Evolutionary conservation across 2,329 filamentous ascomycete genomes (phyloP).

Genomic region (Chrysoporthe puriensis): DNA sequence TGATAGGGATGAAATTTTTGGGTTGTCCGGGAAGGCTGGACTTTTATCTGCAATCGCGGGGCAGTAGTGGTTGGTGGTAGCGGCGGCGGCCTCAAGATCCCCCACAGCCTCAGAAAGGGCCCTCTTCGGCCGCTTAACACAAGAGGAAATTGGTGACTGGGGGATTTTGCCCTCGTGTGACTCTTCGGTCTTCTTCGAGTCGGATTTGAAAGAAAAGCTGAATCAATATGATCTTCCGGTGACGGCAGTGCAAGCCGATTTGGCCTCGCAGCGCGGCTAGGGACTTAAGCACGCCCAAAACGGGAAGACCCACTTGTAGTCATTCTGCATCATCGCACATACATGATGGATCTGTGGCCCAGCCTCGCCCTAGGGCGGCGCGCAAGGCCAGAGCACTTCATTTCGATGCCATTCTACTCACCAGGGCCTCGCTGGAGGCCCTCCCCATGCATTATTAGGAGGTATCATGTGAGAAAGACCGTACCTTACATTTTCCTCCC

Average conservation of each 20-base stretch:
- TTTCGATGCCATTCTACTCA: slow-evolving; percentile 15
- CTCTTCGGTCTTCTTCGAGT: background rate
- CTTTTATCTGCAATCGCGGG: slow-evolving; percentile 29
- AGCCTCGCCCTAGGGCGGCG: background rate
- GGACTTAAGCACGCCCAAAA: slow-evolving; percentile 14
- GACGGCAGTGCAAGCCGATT: slow-evolving; percentile 14
- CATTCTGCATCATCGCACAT: slow-evolving; percentile 27
- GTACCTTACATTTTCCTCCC: slow-evolving; percentile 22
- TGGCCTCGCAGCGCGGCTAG: slow-evolving; percentile 4
- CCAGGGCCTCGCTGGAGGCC: background rate
- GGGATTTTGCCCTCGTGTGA: background rate
- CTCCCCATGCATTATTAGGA: background rate
- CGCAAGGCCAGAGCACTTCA: slow-evolving; percentile 3
- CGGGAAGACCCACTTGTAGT: slow-evolving; percentile 28
- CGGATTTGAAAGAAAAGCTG: background rate
- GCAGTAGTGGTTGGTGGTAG: slow-evolving; percentile 13
- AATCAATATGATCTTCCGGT: slow-evolving; percentile 21
- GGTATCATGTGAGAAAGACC: slow-evolving; percentile 7
- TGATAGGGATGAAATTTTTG: slow-evolving; percentile 28
- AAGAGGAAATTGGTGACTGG: background rate
- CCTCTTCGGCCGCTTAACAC: background rate
- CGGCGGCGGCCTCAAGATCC: background rate
- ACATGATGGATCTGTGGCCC: background rate
- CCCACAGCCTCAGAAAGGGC: background rate
- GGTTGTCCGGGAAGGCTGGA: slow-evolving; percentile 22